Conservation (phyloP, 345 rosid genomes). For the Corchorus olitorius region DNA sequence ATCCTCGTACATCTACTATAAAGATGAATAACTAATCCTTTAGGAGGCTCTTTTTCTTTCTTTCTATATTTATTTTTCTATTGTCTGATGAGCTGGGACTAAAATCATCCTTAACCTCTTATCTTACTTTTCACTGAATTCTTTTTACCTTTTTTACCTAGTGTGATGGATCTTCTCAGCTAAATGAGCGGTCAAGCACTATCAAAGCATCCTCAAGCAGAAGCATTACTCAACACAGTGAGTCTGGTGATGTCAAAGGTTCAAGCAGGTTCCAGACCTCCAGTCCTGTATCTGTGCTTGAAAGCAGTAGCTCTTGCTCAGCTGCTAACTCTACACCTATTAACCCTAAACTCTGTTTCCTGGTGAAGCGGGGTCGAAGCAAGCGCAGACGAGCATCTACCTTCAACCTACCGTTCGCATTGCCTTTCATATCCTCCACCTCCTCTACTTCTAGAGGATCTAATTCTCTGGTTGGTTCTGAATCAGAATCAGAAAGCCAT, state of each 20-base stretch:
- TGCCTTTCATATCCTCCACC: constrained; percentile 22
- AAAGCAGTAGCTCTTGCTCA: constrained; percentile 63
- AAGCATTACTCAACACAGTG: constrained; percentile 24
- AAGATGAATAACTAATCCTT: not conserved
- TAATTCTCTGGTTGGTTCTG: constrained; percentile 27
- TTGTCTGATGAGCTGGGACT: not conserved
- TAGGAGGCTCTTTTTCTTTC: not conserved
- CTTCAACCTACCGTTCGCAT: constrained; percentile 23
- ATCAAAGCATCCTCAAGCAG: constrained; percentile 43
- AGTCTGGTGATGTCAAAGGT: constrained; percentile 45
- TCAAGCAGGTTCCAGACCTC: constrained; percentile 47
- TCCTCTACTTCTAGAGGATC: constrained; percentile 23
- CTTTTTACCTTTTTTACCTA: constrained; percentile 23
- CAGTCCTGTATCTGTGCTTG: constrained; percentile 80
- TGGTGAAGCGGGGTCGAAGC: constrained; percentile 72
- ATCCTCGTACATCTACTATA: not conserved
- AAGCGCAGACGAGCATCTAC: constrained; percentile 55
- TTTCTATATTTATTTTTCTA: not conserved
- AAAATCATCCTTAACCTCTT: constrained; percentile 1
- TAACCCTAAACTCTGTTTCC: constrained; percentile 35
- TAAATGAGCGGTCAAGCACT: constrained; percentile 36
- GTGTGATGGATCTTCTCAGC: constrained; percentile 38
- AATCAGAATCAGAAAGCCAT: constrained; percentile 42
- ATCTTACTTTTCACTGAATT: constrained; percentile 15
- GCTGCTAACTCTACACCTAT: constrained; percentile 39